These are phyloP conservation scores for Tuber magnatum DNA, from an alignment of 495 filamentous ascomycete genomes.

Conservation along the genomic window DNA sequence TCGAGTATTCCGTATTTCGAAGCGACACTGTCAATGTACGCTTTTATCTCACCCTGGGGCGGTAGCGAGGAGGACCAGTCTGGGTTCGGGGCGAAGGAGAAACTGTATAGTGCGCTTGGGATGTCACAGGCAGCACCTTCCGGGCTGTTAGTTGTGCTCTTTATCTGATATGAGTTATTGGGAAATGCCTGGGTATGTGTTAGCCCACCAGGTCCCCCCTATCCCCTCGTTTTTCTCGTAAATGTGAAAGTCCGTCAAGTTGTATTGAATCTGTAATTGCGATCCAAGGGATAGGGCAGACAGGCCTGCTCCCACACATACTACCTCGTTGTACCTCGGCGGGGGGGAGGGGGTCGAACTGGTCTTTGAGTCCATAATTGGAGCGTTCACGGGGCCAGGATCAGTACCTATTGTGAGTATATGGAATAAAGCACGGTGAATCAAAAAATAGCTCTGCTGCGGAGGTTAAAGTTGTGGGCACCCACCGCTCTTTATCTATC, in stretches of 20 bases:
- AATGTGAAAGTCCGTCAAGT: slow-evolving; percentile 2
- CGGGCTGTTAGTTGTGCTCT: neutral
- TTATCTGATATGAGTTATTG: neutral
- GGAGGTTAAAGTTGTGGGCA: neutral
- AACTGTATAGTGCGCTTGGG: slow-evolving; percentile 44
- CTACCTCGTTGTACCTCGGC: neutral
- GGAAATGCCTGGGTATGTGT: slow-evolving; percentile 14
- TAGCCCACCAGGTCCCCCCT: slow-evolving; percentile 14
- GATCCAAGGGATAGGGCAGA: slow-evolving; percentile 10
- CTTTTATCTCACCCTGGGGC: slow-evolving; percentile 45
- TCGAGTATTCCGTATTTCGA: slow-evolving; percentile 45
- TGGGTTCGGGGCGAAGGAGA: slow-evolving; percentile 48
- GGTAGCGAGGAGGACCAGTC: slow-evolving; percentile 47
- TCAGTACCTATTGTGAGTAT: neutral
- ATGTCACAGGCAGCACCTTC: slow-evolving; percentile 14
- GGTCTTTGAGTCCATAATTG: neutral
- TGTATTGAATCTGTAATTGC: slow-evolving; percentile 6
- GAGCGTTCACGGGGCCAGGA: neutral
- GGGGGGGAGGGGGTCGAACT: neutral
- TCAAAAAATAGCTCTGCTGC: neutral
- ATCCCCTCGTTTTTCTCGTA: slow-evolving; percentile 9
- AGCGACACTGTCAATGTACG: slow-evolving; percentile 46
- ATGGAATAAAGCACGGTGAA: neutral
- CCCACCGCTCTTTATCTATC: neutral
- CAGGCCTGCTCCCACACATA: slow-evolving; percentile 8